Base-by-base conservation (phyloP, 805 yeast genomes). In the Ogataea salicorniae region DNA sequence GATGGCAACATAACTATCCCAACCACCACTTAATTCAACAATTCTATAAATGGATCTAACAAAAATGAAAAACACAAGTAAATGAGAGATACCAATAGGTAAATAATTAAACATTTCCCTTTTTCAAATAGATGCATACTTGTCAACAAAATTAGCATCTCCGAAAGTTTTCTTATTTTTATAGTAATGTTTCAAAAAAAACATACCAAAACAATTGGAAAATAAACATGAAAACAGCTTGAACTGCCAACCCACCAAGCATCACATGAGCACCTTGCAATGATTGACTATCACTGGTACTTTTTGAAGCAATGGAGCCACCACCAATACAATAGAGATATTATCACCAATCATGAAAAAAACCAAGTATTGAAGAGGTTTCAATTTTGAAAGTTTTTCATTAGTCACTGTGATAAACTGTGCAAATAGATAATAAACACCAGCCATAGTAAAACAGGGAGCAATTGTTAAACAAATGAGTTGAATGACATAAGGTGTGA, bases 181-280 rank as follows among this genome's bases (percentile, higher is more conserved):
- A 26, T 62, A 70, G 18, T 77, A 63, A 33, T 66, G 63, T 58
- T 62, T n/a, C n/a, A n/a, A 66, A 18, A 73, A 52, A 59, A 83
- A 79, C 44, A 70, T 62, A 54, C 66, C 75, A 73, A 8, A 84
- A 60, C 5, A 62, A 26, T 33, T 81, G 57, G 61, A 84, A 88
- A 2, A 80, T 46, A 1, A 76, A 53, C 84, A 89, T 83, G 6
- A 84, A 73, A 3, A 75, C 62, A 3, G 85, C 89, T 66, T 88
- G 96, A 56, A 84, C 70, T 0, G 81, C 83, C 41, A 88, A 71
- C 7, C 96, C 96, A 0, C 76, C 90, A 43, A 85, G 74, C 83
- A 88, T 85, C 37, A 83, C 60, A 61, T 79, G 70, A 1, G 83
- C 72, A 14, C 89, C 89, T 1, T 52, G 26, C 0, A 51, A 46